Conservation (phyloP, 495 filamentous ascomycete genomes). For the Acidomyces sp. region DNA sequence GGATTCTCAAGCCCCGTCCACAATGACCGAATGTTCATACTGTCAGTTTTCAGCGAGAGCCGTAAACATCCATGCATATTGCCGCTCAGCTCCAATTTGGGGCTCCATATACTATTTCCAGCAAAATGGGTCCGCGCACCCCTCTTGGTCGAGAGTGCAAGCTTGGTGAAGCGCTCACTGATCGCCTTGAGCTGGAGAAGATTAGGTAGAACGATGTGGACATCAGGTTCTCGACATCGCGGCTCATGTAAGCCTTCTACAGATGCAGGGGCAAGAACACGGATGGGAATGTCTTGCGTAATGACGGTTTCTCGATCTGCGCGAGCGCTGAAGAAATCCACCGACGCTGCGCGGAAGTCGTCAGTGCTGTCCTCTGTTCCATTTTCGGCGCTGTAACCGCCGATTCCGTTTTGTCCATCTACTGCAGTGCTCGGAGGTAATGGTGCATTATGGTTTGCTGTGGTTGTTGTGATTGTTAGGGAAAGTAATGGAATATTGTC, state of each 20-base stretch:
- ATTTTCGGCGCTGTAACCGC: conserved; percentile 6
- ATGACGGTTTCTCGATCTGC: conserved; percentile 64
- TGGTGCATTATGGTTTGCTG: conserved; percentile 27
- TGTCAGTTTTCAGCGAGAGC: conserved; percentile 63
- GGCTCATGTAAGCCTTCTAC: conserved; percentile 86
- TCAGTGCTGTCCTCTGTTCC: not conserved
- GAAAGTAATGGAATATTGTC: conserved; percentile 71
- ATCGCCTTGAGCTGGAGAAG: conserved; percentile 77
- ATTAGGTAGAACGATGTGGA: conserved; percentile 78
- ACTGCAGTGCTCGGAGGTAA: not conserved
- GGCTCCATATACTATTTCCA: conserved; percentile 26
- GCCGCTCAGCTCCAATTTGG: conserved; percentile 67
- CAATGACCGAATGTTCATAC: conserved; percentile 62
- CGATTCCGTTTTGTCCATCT: conserved; percentile 25
- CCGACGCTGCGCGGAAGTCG: conserved; percentile 11
- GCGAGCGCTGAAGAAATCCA: conserved; percentile 33
- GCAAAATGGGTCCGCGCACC: conserved; percentile 14
- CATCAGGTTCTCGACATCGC: conserved; percentile 77
- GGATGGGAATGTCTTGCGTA: conserved; percentile 92
- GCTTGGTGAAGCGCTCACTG: conserved; percentile 83
- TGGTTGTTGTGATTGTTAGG: conserved; percentile 66
- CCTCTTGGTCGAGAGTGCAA: conserved; percentile 37
- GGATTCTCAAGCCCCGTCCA: conserved; percentile 81
- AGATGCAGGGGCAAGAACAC: conserved; percentile 63
- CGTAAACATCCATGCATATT: conserved; percentile 83